phyloP scores from a whole-genome alignment of 371 early-diverging fungal species.

The Capillidium rhysosporum region DNA sequence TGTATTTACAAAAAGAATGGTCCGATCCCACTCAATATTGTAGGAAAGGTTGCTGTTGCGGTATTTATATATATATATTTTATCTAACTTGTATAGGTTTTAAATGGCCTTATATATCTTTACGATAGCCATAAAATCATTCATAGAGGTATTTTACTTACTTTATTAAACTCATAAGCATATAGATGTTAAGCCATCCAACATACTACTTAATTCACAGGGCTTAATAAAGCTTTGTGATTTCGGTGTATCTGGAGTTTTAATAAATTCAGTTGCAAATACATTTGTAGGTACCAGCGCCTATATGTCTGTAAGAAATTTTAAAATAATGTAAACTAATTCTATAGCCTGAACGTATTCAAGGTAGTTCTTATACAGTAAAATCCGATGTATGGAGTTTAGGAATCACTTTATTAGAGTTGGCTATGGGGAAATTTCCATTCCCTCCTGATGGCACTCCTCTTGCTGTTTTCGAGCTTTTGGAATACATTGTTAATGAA shows the following conservation, averaged over 20 bases:
- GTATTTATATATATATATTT: slow-evolving; percentile 18
- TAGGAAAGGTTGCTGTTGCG: slow-evolving; percentile 50
- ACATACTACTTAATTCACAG: slow-evolving; percentile 52
- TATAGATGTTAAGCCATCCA: slow-evolving; percentile 59
- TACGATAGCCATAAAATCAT: slow-evolving; percentile 69
- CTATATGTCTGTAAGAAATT: slow-evolving; percentile 69
- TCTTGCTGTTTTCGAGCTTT: slow-evolving; percentile 69
- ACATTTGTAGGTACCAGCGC: slow-evolving; percentile 79
- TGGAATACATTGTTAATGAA: slow-evolving; percentile 83
- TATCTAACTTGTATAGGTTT: slow-evolving; percentile 19
- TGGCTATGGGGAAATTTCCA: slow-evolving; percentile 79
- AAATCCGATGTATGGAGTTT: slow-evolving; percentile 92
- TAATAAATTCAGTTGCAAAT: slow-evolving; percentile 65
- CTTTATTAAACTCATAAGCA: slow-evolving; percentile 11
- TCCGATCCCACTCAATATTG: slow-evolving; percentile 48
- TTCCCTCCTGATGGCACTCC: slow-evolving; percentile 58
- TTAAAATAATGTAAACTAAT: not conserved
- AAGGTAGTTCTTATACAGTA: slow-evolving; percentile 74
- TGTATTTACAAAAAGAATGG: slow-evolving; percentile 54
- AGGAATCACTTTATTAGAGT: slow-evolving; percentile 81
- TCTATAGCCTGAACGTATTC: slow-evolving; percentile 85
- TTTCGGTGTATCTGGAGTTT: slow-evolving; percentile 70
- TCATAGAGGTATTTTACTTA: slow-evolving; percentile 38
- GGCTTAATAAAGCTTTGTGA: slow-evolving; percentile 80
- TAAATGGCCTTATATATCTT: slow-evolving; percentile 61